phyloP scores from a whole-genome alignment of 169 alveolate species.

The Cystoisospora suis region DNA sequence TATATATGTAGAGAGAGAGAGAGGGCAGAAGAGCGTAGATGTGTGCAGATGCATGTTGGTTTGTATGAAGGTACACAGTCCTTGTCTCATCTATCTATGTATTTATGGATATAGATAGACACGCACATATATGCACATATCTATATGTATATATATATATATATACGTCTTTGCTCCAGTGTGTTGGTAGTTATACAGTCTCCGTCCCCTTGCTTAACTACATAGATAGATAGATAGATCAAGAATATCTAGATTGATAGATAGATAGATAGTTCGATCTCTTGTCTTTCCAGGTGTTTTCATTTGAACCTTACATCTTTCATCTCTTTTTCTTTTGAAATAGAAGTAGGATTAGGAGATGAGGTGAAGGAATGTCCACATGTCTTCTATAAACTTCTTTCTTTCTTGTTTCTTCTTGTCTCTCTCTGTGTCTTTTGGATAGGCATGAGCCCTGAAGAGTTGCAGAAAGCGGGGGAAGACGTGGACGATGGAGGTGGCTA shows the following conservation, averaged over 20 bases:
- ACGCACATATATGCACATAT: background rate
- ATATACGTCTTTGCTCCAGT: background rate
- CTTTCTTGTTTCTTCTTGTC: background rate
- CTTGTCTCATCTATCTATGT: background rate
- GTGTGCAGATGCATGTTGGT: background rate
- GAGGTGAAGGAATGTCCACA: no score
- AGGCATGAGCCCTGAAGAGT: slow-evolving; percentile 88
- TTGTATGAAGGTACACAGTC: background rate
- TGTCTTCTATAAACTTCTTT: no score
- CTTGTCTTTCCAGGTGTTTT: background rate
- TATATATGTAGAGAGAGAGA: no score
- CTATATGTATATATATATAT: background rate
- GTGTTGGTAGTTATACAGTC: background rate
- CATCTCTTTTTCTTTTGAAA: background rate
- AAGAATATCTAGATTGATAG: background rate
- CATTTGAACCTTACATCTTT: background rate
- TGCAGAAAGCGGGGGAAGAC: slow-evolving; percentile 96
- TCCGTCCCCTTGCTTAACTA: background rate
- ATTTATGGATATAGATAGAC: background rate
- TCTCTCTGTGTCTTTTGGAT: no score
- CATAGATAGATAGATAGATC: background rate
- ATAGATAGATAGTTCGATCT: background rate
- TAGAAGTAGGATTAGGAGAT: background rate
- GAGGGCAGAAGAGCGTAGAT: background rate
- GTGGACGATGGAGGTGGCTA: slow-evolving; percentile 98